Evolutionary conservation across 2,329 filamentous ascomycete genomes (phyloP), one percentile per base, ranked within the genome.

Genomic region (Fusarium sp.): DNA sequence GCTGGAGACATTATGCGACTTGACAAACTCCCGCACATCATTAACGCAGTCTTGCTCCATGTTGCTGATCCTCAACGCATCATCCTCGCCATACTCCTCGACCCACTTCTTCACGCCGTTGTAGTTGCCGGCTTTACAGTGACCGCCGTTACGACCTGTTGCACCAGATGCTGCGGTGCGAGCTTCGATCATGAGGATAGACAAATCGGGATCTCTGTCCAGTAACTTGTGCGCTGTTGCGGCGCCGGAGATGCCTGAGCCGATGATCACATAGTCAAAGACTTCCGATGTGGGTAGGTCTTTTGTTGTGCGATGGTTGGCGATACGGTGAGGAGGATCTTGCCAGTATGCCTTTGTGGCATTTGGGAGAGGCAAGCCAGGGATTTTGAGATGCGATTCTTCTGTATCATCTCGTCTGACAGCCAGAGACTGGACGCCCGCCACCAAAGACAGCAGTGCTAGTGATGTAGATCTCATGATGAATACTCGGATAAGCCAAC

Each of bases 201-300:
- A 67, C 9, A 67, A 13, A 1, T 25, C 44, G 7, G 63, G 28
- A 4, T 67, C 63, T 5, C 64, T 26, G 25, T 67, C 64, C 4
- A 67, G n/a, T 8, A 67, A 7, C 28, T 67, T 67, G 23, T 67
- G 64, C 9, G 64, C 64, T 30, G 64, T 67, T 2, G 64, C 48
- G 9, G 64, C 64, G 7, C 64, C 64, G 4, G 64, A 67, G 18
- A 67, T 63, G 3, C 64, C 64, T 1, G 64, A 67, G 0, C 64
- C 64, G 19, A 67, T 67, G 51, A 67, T 67, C 4, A 67, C 48
- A 67, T 67, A 67, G 28, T 67, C 64, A 13, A 67, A 67, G 6
- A 49, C 45, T n/a, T 67, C 28, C 0, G 43, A 39, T 7, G 46
- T 67, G 1, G 64, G 63, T 6, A 67, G 12, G 1, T 67, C 51